These are phyloP conservation scores for Aspergillus sp. DNA, from an alignment of 2,329 filamentous ascomycete species.

Conservation along the genomic window DNA sequence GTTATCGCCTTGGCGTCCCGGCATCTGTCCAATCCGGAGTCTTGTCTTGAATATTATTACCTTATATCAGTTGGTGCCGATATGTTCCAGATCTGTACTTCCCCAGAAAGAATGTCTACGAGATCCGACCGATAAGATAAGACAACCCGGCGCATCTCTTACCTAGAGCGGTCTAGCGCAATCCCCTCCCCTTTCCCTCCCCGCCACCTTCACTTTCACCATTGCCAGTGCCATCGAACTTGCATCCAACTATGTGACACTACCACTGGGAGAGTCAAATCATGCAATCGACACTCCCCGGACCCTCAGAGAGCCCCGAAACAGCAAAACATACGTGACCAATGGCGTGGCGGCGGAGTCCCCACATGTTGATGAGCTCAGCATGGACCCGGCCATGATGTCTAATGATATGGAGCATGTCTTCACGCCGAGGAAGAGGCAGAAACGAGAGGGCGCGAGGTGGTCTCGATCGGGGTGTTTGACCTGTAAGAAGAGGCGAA, in stretches of 20 bases:
- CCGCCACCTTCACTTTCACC: neutral
- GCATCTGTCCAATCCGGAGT: no score
- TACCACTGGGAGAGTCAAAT: no score
- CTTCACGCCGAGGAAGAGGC: slow-evolving; percentile 10
- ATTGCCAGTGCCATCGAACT: neutral
- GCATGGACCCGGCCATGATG: no score
- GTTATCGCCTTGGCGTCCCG: no score
- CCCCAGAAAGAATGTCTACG: neutral
- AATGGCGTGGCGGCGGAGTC: no score
- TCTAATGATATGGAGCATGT: neutral
- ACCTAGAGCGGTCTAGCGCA: neutral
- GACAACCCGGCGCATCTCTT: slow-evolving; percentile 2
- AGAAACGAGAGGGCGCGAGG: slow-evolving; percentile 20
- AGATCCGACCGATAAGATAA: neutral
- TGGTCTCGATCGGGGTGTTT: slow-evolving; percentile 35
- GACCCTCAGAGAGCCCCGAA: no score
- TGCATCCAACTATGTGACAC: no score
- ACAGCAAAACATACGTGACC: no score
- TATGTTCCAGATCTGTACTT: neutral
- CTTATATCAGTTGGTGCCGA: neutral
- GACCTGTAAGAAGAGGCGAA: slow-evolving; percentile 33
- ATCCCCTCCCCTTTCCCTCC: neutral
- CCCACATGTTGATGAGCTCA: no score
- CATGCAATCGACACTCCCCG: no score
- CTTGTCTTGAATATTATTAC: no score